These are phyloP conservation scores for Citrullus mucosospermus DNA, from an alignment of 306 rosid genomes.

Conservation along the genomic window DNA sequence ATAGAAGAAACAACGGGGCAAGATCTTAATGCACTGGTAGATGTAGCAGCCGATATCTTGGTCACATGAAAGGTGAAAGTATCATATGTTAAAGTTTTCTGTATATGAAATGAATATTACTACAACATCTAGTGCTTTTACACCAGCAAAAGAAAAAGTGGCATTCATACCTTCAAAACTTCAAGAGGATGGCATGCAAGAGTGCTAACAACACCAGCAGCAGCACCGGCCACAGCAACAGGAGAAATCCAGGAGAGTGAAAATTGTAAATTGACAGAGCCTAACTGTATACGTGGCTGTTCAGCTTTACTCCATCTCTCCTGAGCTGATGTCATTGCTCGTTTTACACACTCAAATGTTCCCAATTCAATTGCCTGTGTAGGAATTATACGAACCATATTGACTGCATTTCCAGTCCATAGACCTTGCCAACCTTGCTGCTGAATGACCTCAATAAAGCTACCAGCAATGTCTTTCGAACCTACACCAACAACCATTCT, in stretches of 20 bases:
- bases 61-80: background rate
- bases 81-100: background rate
- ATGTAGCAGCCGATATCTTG: background rate
- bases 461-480: conserved; percentile 57
- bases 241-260: conserved; percentile 87
- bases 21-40: background rate
- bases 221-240: conserved; percentile 86
- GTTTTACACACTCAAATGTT: conserved; percentile 74
- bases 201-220: conserved; percentile 82
- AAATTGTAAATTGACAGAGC: conserved; percentile 41
- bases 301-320: conserved; percentile 44
- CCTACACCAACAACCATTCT: conserved; percentile 98
- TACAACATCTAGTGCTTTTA: background rate
- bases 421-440: conserved; percentile 97
- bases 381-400: conserved; percentile 87
- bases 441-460: conserved; percentile 78
- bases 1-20: background rate
- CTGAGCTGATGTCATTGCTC: conserved; percentile 60
- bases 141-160: background rate
- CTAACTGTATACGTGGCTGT: conserved; percentile 53
- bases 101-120: background rate
- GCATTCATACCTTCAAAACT: conserved; percentile 68
- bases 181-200: conserved; percentile 89
- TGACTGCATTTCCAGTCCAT: conserved; percentile 93
- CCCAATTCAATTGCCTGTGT: conserved; percentile 88